Percentiles rank a stretch among this genome's conserved stretches.
Conservation (phyloP, 352 stramenopile species). For the Globisporangium paddicum region DNA sequence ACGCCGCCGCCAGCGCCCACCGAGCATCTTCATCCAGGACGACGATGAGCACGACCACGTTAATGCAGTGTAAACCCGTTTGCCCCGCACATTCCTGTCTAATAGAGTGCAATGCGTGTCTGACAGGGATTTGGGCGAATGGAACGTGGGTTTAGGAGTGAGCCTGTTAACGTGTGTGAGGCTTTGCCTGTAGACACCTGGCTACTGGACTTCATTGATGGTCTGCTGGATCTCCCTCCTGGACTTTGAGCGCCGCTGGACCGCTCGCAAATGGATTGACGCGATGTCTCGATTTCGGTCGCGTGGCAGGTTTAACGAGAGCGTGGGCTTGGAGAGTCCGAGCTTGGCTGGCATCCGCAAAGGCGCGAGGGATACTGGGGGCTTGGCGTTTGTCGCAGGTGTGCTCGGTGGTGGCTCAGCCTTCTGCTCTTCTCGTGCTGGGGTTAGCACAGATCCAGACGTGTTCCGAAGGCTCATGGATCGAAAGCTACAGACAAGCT, state of each 20-base stretch:
- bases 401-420: neutral
- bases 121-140: neutral
- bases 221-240: constrained; percentile 24
- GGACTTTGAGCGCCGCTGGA: constrained; percentile 47
- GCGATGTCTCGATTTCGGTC: constrained; percentile 72
- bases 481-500: neutral
- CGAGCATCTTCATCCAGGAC: constrained; percentile 19
- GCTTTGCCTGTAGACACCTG: neutral
- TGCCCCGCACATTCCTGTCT: neutral
- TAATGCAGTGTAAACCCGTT: constrained; percentile 23
- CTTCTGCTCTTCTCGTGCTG: neutral
- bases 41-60: constrained; percentile 19
- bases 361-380: constrained; percentile 2
- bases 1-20: constrained; percentile 23
- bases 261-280: constrained; percentile 41
- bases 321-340: neutral
- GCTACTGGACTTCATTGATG: constrained; percentile 22
- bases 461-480: neutral
- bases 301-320: constrained; percentile 15
- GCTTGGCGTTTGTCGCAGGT: neutral
- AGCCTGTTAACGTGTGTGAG: neutral
- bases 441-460: neutral
- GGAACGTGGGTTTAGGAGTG: neutral
- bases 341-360: constrained; percentile 10
- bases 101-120: neutral